Base-by-base conservation (phyloP, 257 asterid species). In the Euphrasia confusa region DNA sequence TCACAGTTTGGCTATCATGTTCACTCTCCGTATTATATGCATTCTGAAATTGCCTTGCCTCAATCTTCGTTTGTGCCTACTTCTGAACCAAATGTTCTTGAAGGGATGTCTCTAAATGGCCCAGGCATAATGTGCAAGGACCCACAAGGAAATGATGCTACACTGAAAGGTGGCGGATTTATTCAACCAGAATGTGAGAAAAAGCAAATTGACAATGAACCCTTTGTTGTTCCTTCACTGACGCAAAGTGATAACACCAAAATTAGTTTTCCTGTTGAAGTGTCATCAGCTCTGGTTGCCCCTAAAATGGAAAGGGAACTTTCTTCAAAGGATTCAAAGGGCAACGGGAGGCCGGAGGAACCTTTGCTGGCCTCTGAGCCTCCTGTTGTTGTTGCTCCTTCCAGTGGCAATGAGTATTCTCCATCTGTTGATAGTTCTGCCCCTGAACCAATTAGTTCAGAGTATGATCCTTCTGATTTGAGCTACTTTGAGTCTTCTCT, bases 401-500 rank as follows among this genome's bases (percentile, higher is more conserved):
- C 75, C 45, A 66, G 64, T 70, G 83, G 79, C 55, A 70, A 68
- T 64, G 84, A 66, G 61, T 74, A 54, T 68, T 52, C 40, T 68
- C 60, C 48, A 15, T 65, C 75, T 71, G 71, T 65, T 61, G 63
- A 63, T 67, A 74, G 73, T 71, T 66, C 70, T 54, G 75, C 45
- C 54, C 77, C 77, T 4, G 95, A 83, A 60, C 71, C 83, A 67
- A 39, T 75, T 55, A 76, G 58, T 59, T 81, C 81, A 47, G 87
- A 67, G 47, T 69, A 79, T 79, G 80, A 75, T 72, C 78, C 80
- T 44, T 50, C 73, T 68, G 88, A 79, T 72, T 74, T 75, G 76
- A 78, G 79, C 79, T 75, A 78, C 75, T 67, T 61, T 68, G 95
- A 86, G 76, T 67, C 88, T 61, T 70, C 83, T 44, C 52, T 72